Conservation (phyloP, 1,284 basidiomycete species). For the Phlebopus sp. region DNA sequence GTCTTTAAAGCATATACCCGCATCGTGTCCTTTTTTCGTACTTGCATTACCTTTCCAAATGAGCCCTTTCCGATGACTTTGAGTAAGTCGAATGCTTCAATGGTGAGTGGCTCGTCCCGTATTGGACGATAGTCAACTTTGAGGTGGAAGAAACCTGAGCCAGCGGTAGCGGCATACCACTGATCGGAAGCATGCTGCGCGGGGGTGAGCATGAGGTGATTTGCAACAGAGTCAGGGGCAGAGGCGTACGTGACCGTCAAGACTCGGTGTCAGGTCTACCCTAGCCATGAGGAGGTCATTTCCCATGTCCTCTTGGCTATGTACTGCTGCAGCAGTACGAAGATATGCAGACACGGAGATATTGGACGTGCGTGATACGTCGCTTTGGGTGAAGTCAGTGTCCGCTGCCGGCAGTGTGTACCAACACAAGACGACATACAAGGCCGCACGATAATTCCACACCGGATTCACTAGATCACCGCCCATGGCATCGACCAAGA, state of each 20-base stretch:
- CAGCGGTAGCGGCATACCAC: conserved; percentile 87
- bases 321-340: conserved; percentile 53
- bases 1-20: conserved; percentile 99
- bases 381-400: conserved; percentile 44
- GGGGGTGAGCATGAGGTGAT: background rate
- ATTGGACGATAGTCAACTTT: conserved; percentile 92
- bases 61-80: conserved; percentile 98
- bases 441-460: conserved; percentile 97
- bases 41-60: conserved; percentile 99
- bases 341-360: conserved; percentile 88
- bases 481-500: conserved; percentile 92
- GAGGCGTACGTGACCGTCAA: conserved; percentile 68
- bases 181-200: conserved; percentile 71
- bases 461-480: conserved; percentile 83
- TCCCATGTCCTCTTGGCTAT: conserved; percentile 66
- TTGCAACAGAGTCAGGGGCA: conserved; percentile 7
- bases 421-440: conserved; percentile 52
- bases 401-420: background rate
- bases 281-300: conserved; percentile 89
- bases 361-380: conserved; percentile 88
- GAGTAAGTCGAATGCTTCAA: conserved; percentile 95
- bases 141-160: conserved; percentile 91
- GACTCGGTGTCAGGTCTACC: conserved; percentile 84
- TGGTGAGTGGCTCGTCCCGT: conserved; percentile 81
- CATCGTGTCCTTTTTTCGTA: conserved; percentile 96